These are phyloP conservation scores for Fusarium buharicum DNA, from an alignment of 2,329 filamentous ascomycete genomes.

Conservation along the genomic window DNA sequence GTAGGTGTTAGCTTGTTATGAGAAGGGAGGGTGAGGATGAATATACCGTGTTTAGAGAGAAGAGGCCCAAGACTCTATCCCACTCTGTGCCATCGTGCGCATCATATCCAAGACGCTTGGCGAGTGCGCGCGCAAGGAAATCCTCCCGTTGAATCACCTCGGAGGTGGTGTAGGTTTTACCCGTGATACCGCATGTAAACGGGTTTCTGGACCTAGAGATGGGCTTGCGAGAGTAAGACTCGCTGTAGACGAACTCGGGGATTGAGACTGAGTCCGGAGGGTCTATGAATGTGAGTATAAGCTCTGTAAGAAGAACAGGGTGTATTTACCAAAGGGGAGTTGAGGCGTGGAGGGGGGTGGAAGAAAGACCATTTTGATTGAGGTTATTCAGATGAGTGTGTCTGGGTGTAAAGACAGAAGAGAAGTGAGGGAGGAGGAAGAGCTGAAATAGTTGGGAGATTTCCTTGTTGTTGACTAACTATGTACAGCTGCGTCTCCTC, in stretches of 20 bases:
- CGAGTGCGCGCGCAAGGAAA: conserved; percentile 72
- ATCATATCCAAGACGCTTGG: conserved; percentile 76
- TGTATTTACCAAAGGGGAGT: conserved; percentile 61
- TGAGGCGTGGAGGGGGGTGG: conserved; percentile 70
- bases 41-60: conserved; percentile 81
- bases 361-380: conserved; percentile 62
- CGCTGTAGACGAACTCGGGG: conserved; percentile 79
- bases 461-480: background rate
- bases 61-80: conserved; percentile 82
- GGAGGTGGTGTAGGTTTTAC: conserved; percentile 70
- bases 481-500: background rate
- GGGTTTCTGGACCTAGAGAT: conserved; percentile 72
- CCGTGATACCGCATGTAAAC: conserved; percentile 80
- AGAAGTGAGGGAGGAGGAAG: conserved; percentile 1
- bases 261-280: conserved; percentile 80
- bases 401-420: background rate
- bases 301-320: background rate
- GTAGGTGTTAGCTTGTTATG: background rate
- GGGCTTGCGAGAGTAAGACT: conserved; percentile 73
- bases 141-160: conserved; percentile 75
- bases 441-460: conserved; percentile 25
- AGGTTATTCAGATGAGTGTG: background rate
- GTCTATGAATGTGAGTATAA: conserved; percentile 50
- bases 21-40: background rate
- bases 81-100: conserved; percentile 78